Evolutionary conservation across 225 moss, liverwort and hornwort genomes (phyloP).

Genomic region (Marchantia polymorpha): DNA sequence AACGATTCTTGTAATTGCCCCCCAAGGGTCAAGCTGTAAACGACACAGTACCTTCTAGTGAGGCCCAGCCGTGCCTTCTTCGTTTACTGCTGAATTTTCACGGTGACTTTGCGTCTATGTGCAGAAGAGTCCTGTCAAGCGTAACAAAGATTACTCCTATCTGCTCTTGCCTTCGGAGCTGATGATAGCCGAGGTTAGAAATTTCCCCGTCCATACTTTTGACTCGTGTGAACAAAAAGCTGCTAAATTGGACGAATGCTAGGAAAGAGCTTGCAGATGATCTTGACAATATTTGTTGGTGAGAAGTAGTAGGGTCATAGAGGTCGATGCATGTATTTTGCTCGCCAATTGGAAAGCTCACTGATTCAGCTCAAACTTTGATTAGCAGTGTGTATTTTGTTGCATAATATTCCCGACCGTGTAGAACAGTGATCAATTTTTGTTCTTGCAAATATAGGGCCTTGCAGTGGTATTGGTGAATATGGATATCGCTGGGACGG

Average conservation of each 20-base stretch:
- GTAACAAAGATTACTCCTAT: slow-evolving; percentile 54
- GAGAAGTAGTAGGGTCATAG: not conserved
- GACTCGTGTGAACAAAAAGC: not conserved
- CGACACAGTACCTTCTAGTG: too few relatives aligned
- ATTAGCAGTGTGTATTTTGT: not conserved
- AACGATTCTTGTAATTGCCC: not conserved
- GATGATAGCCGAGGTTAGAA: slow-evolving; percentile 66
- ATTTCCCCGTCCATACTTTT: not conserved
- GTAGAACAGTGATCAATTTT: not conserved
- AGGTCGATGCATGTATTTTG: not conserved
- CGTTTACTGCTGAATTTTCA: not conserved
- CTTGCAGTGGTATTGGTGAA: slow-evolving; percentile 83
- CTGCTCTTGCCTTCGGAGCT: slow-evolving; percentile 68
- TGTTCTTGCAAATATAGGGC: slow-evolving; percentile 47
- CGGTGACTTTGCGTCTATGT: not conserved
- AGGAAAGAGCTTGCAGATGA: not conserved
- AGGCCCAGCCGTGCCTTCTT: too few relatives aligned
- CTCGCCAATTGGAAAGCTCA: too few relatives aligned
- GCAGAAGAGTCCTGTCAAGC: slow-evolving; percentile 56
- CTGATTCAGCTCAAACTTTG: too few relatives aligned
- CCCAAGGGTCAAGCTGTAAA: too few relatives aligned
- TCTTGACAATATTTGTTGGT: not conserved
- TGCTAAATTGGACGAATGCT: too few relatives aligned
- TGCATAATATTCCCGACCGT: not conserved
- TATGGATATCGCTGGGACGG: slow-evolving; percentile 71